Conservation (phyloP, 371 early-diverging fungal genomes). For the Mortierella sp. region DNA sequence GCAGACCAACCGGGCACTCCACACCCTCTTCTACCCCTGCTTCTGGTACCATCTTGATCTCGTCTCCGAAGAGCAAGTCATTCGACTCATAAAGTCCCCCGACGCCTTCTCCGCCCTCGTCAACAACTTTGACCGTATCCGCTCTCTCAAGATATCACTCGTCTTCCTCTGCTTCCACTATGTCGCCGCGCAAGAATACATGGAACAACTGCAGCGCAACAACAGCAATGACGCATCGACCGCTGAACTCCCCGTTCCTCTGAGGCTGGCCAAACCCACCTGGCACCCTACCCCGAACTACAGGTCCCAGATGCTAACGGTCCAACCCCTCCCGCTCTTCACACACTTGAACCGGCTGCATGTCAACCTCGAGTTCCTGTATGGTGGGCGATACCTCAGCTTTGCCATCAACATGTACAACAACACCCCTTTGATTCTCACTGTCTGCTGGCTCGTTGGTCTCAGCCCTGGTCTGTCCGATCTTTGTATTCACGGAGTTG, state of each 20-base stretch:
- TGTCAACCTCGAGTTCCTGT: not conserved
- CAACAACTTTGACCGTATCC: not conserved
- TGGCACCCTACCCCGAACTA: not conserved
- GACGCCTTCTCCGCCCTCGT: not conserved
- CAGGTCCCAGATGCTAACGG: not conserved
- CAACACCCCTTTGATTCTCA: not conserved
- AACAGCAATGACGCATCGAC: not conserved
- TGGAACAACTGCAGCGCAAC: not conserved
- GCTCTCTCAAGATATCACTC: not conserved
- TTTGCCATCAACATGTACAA: conserved; percentile 1
- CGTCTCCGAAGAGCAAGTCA: not conserved
- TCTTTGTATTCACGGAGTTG: not conserved
- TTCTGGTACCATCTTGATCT: conserved; percentile 8
- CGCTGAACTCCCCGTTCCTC: not conserved
- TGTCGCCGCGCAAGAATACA: not conserved
- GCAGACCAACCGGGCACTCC: not conserved
- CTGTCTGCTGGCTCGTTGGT: not conserved
- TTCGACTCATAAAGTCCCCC: conserved; percentile 4
- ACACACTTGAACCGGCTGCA: conserved; percentile 3
- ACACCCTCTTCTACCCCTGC: not conserved
- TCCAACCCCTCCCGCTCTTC: not conserved
- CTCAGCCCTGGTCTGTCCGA: not conserved
- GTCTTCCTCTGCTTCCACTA: conserved; percentile 8
- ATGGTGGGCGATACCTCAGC: not conserved
- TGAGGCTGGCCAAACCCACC: not conserved